Evolutionary conservation across 2,329 filamentous ascomycete genomes (phyloP), one percentile per base, ranked within the genome.

Genomic region (Aspergillus sp.): DNA sequence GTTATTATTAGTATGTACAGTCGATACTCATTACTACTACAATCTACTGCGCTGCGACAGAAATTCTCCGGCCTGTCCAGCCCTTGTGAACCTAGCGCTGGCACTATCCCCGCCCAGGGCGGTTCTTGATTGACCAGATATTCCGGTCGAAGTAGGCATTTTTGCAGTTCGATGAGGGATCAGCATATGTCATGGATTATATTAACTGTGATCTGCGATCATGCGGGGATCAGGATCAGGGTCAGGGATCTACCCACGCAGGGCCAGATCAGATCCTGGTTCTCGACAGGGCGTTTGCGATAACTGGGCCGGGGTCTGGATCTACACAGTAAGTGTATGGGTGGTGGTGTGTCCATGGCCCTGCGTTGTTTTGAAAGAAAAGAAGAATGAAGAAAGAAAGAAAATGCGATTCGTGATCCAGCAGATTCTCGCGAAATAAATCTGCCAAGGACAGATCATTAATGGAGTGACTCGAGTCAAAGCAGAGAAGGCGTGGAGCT

Each of bases 21-120:
- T 25, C 23, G 7, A 25, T 7, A 7, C 23, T 25, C 23, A 25
- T 25, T 25, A 25, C 23, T 25, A 7, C 23, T 25, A 0, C 23
- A 25, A 25, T 21, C 23, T 69, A 57, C 44, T 69, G 63, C 39
- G 57, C 59, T 1, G 66, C 66, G 8, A 62, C n/a, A 17, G 21
- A 70, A 66, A 14, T 70, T 57, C 2, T 62, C 58, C 1, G 39
- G 25, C 1, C 46, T 33, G 23, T 68, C 31, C 8, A 70, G 62
- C 54, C 48, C 48, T 64, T 70, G 6, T 69, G 63, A 3, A 52
- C 47, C 66, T 66, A 70, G 21, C 61, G 57, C 48, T 66, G 59
- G 68, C 8, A 63, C 41, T 19, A 70, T 65, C 11, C 68, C 68
- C 15, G 64, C 58, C 65, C 67, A 70, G 68, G n/a, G 9, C 66